Evolutionary conservation across 106 monocot species (phyloP).

Genomic region (Phalaenopsis equestris): DNA sequence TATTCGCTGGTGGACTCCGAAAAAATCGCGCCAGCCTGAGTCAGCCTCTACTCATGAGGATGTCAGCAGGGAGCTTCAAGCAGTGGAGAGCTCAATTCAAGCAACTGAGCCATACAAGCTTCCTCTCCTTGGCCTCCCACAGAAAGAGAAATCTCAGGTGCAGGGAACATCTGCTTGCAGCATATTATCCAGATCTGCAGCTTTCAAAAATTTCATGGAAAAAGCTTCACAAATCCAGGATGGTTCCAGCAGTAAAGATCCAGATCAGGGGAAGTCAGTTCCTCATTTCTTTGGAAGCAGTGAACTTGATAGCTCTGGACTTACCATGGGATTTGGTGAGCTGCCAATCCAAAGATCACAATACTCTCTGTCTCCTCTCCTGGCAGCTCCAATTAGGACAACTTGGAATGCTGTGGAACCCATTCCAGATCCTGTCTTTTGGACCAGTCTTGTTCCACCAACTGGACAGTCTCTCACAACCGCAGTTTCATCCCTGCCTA

Average conservation of each 20-base stretch:
- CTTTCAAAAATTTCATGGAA: constrained; percentile 72
- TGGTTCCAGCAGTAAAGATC: constrained; percentile 19
- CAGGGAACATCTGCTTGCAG: constrained; percentile 42
- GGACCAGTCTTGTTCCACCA: constrained; percentile 52
- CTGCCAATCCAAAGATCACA: constrained; percentile 34
- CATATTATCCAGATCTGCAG: constrained; percentile 64
- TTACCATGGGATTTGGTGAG: constrained; percentile 22
- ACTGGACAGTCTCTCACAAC: constrained; percentile 23
- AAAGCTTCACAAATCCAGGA: constrained; percentile 45
- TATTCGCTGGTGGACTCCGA: constrained; percentile 82
- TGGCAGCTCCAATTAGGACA: constrained; percentile 36
- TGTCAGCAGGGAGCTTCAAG: constrained; percentile 44
- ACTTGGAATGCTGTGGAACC: constrained; percentile 64
- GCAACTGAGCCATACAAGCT: constrained; percentile 70
- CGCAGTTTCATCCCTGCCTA: constrained; percentile 19
- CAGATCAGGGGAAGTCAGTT: constrained; percentile 26
- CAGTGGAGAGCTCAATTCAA: constrained; percentile 37
- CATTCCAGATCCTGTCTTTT: constrained; percentile 53
- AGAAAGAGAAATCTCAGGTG: constrained; percentile 25
- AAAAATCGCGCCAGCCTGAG: constrained; percentile 38
- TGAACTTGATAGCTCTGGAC: constrained; percentile 30
- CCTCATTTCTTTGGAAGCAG: constrained; percentile 21
- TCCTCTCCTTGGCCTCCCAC: constrained; percentile 50
- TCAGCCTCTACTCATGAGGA: constrained; percentile 37
- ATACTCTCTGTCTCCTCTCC: constrained; percentile 34